Base-by-base conservation (phyloP, 768 basidiomycete genomes). In the Lentinus tigrinus region DNA sequence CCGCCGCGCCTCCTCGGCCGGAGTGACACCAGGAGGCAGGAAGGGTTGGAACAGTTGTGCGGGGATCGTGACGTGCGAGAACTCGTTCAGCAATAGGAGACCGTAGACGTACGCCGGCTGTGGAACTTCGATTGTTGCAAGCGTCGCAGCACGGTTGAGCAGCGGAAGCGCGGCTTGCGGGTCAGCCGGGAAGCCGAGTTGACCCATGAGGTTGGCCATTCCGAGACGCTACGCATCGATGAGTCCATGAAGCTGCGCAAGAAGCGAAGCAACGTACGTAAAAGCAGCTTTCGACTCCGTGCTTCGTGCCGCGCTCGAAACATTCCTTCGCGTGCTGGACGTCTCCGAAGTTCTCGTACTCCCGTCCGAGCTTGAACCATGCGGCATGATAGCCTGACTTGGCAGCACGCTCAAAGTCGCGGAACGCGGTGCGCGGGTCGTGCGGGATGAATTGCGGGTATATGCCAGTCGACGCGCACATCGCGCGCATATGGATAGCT, bases 281-380 rank as follows among this genome's bases (percentile, higher is more conserved):
- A 56, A 87, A 77, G 70, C 89, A 94, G 48, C 86, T 85, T 62
- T 88, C 90, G 43, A 93, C 91, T 34, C 82, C 83, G 24, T 80
- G 75, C 64, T 85, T 85, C 46, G 85, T 81, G 2, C 95, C 95
- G 7, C 89, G 82, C 63, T 93, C 89, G 67, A 94, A 97, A 69
- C 93, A 95, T 26, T 93, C 91, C 60, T 76, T 84, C 1, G 95
- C 95, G 42, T 88, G 83, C 0, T 72, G 63, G 1, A 80, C 50
- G 69, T 98, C 93, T 23, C 85, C 86, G 60, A 91, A 93, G 44
- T 84, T 85, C 74, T 98, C 95, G 67, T 98, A 97, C 60, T 96
- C 95, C 17, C 93, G 76, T 0, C 93, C 96, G 0, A 98, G 80
- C 24, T 88, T 81, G 75, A 95, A 97, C 95, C 96, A 98, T 0